Evolutionary conservation across 805 yeast species (phyloP), one percentile per base, ranked within the genome.

Genomic region (Yueomyces sinensis): DNA sequence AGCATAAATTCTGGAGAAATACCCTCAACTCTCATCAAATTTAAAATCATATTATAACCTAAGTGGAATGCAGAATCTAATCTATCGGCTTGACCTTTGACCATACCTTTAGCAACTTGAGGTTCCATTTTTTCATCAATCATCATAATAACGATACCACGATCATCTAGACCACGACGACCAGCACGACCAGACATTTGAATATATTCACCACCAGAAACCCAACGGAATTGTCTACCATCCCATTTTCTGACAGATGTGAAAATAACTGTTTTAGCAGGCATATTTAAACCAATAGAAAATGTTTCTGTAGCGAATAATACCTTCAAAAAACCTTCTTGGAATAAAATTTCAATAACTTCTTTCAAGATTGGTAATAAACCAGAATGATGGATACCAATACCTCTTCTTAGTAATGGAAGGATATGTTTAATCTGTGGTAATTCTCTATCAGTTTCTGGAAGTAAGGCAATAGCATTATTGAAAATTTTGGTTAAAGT

Each of bases 161-260:
- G 80, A 57, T 91, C 98, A 69, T 91, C 99, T 47, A 91, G 71
- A 53, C 99, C 99, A 70, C 98, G 82, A 68, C 98, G 87, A 48
- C 99, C 99, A 17, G 99, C 99, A 61, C 99, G 77, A 45, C 99
- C 99, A 31, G 95, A 83, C 99, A 91, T 91, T 63, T 91, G 99
- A 53, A 91, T 91, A 61, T 91, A 91, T 62, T 91, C 99, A 65
- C 99, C 99, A 39, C 98, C 98, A 37, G 95, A 82, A 23, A 91
- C 96, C 98, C 98, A 91, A 61, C 99, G 76, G 68, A 89, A 86
- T 15, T 89, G 94, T 42, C 74, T 76, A 48, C 98, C 98, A 62
- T 91, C 99, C 94, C 96, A 91, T 58, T 91, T 91, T 54, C 98
- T 75, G 16, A 91, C 98, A 24, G 89, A 82, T 0, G 98, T 91